Evolutionary conservation across 2,329 filamentous ascomycete species (phyloP), one percentile per base, ranked within the genome.

Genomic region (Dothidotthia symphoricarpi): DNA sequence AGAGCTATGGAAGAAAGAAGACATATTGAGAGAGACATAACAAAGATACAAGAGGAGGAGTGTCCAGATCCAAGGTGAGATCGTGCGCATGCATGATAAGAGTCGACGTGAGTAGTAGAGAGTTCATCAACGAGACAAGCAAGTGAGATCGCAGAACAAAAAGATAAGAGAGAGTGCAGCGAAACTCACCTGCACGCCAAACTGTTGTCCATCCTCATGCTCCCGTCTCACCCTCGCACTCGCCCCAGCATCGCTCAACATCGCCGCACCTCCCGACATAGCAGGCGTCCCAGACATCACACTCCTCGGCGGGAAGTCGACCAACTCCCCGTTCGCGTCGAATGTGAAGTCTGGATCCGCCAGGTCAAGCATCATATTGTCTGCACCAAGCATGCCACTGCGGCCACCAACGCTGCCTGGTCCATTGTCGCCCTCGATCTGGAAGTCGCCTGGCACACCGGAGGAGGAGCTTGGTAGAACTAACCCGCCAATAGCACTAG

Each of bases 251-350:
- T 61, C 59, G 35, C 53, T 55, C 2, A 36, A 52, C 49, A 61
- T 46, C 4, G 31, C 31, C 9, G 31, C 22, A 29, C 37, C 40
- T 43, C 39, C 38, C 13, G 27, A 32, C 14, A 24, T 43, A 8
- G 28, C 39, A 15, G 58, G 49, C 27, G 53, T 57, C 25, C 39
- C 43, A 15, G 38, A 32, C 31, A 46, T 28, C 19, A 40, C 13
- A 16, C 45, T 38, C 4, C 36, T 31, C 4, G 46, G 41, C 15
- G 43, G 34, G 6, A 77, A 57, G 34, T 80, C 76, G 19, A 77
- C 58, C 4, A 84, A 64, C 46, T 78, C 76, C 6, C 81, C 81
- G 43, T 84, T 74, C 11, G 74, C 78, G 47, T 82, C 81, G 47
- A 85, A 76, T 25, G 73, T 75, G 49, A 85, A 81, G 35, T 75